A percentile compares a stretch with the other conserved stretches of the same genome.
phyloP scores from a whole-genome alignment of 768 basidiomycete genomes.

The Coprinopsis cinerea region DNA sequence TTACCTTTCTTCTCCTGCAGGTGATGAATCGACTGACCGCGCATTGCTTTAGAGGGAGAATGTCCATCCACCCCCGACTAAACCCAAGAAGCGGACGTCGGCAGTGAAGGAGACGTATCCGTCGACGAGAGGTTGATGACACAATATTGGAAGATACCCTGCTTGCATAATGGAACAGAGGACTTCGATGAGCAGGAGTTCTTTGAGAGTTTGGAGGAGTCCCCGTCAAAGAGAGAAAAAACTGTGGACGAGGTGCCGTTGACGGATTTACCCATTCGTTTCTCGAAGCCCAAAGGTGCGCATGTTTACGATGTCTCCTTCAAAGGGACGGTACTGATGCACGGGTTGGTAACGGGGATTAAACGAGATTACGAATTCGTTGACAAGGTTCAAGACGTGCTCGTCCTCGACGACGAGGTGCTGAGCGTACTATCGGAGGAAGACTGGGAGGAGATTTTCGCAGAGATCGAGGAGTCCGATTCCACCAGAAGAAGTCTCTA shows the following conservation, averaged over 20 bases:
- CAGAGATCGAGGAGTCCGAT: constrained; percentile 1
- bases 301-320: background rate
- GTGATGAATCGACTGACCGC: too few species aligned
- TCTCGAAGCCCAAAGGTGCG: constrained; percentile 4
- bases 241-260: background rate
- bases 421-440: constrained; percentile 5
- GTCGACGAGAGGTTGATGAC: too few species aligned
- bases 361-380: constrained; percentile 7
- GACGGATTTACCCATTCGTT: background rate
- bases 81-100: too few species aligned
- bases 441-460: constrained; percentile 5
- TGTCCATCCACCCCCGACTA: too few species aligned
- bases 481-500: too few species aligned
- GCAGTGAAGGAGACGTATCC: too few species aligned
- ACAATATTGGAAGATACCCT: too few species aligned
- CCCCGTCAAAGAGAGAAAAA: background rate
- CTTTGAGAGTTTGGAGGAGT: background rate
- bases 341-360: background rate
- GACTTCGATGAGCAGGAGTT: background rate
- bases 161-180: background rate
- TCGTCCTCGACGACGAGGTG: constrained; percentile 6
- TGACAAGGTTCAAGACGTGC: background rate
- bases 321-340: too few species aligned
- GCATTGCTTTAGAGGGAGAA: too few species aligned
- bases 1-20: too few species aligned